Base-by-base conservation (phyloP, 2,329 filamentous ascomycete genomes). In the Fusarium foetens region DNA sequence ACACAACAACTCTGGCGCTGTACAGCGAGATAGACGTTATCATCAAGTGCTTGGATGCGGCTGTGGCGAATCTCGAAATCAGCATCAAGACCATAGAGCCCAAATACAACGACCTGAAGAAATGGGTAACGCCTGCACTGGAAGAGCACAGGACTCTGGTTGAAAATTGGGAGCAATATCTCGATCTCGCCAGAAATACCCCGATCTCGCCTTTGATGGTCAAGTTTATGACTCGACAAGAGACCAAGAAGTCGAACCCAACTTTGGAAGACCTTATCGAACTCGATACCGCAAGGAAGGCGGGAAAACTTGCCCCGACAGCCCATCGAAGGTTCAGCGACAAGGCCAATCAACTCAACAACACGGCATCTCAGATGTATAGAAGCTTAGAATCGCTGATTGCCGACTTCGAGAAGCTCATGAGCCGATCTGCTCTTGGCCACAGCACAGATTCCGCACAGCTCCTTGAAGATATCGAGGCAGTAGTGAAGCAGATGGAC, bases 381-480 rank as follows among this genome's bases (percentile, higher is more conserved):
- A 82, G 84, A 48, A 87, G 88, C 31, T 92, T 91, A 48, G 88
- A 90, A 71, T 83, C 84, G 14, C 84, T 93, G 12, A 87, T 90
- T 61, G 86, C 87, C 27, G 87, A 88, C 14, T 92, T 95, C 54
- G 88, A 92, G 46, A 88, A 87, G 59, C 84, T 87, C 19, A 84
- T 84, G 73, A 85, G 79, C 63, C 88, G 86, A 53, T 92, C 86
- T 27, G 82, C 87, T 10, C 79, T 90, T 51, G 83, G 86, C 23
- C 90, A 90, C 66, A 85, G 84, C 45, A 86, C 89, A 53, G 93
- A 95, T 72, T 87, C 92, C 9, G 81, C 84, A 27, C 90, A 92
- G 69, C 84, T 97, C 11, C 85, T 96, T 54, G 89, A 94, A 68
- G 96, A 98, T 79, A 94, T 98, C 46, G 92, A 95, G 78, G 92